These are phyloP conservation scores for Sugiyamaella floridensis DNA, from an alignment of 805 yeast genomes.

Conservation along the genomic window DNA sequence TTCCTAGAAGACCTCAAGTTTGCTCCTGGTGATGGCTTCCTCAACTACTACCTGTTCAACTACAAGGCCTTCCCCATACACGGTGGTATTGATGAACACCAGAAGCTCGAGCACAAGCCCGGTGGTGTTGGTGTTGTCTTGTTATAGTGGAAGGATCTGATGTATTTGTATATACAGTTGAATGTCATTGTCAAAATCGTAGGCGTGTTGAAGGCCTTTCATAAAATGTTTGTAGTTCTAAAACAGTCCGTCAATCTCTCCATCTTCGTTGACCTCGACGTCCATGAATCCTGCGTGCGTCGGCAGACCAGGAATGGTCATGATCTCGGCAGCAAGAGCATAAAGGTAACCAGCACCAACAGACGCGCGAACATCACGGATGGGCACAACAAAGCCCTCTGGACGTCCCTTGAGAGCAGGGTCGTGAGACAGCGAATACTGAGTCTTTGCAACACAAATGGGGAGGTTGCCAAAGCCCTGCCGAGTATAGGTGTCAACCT, in stretches of 20 bases:
- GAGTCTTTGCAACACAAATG: slow-evolving; percentile 95
- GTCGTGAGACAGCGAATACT: slow-evolving; percentile 92
- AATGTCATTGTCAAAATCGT: slow-evolving; percentile 2
- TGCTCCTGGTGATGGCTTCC: slow-evolving; percentile 88
- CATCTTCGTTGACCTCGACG: slow-evolving; percentile 87
- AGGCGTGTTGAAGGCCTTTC: neutral
- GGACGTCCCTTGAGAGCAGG: slow-evolving; percentile 93
- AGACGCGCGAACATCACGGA: slow-evolving; percentile 87
- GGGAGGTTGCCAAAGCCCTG: slow-evolving; percentile 92
- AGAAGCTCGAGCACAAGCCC: slow-evolving; percentile 47
- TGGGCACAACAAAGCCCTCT: slow-evolving; percentile 86
- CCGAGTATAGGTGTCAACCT: slow-evolving; percentile 70
- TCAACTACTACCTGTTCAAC: slow-evolving; percentile 88
- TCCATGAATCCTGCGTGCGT: slow-evolving; percentile 96
- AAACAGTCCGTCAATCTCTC: slow-evolving; percentile 89
- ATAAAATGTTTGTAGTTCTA: slow-evolving; percentile 26
- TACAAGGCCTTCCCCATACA: slow-evolving; percentile 72
- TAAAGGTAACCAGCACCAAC: slow-evolving; percentile 96
- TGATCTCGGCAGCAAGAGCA: slow-evolving; percentile 94
- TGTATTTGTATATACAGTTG: slow-evolving; percentile 4
- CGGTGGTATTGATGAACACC: slow-evolving; percentile 67
- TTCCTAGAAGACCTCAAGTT: slow-evolving; percentile 79
- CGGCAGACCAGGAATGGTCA: slow-evolving; percentile 95
- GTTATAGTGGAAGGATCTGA: slow-evolving; percentile 38
- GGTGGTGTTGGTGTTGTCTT: slow-evolving; percentile 91